Conservation (phyloP, 1,284 basidiomycete species). For the Fistulinella cinereoalba region DNA sequence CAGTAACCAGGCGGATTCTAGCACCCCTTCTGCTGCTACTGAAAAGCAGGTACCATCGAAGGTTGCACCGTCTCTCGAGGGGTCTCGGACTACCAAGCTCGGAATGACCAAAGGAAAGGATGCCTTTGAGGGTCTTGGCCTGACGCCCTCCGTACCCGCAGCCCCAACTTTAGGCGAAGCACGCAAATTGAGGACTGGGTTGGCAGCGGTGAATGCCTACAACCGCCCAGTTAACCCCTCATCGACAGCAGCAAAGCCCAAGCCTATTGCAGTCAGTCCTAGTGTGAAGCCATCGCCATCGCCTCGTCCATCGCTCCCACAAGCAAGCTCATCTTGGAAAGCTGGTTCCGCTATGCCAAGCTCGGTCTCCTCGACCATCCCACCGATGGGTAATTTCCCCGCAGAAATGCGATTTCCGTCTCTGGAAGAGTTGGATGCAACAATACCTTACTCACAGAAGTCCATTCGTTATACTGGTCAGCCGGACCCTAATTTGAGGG, state of each 20-base stretch:
- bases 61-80: slow-evolving; percentile 27
- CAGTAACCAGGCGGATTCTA: slow-evolving; percentile 23
- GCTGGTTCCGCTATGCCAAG: slow-evolving; percentile 10
- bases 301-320: slow-evolving; percentile 40
- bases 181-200: slow-evolving; percentile 62
- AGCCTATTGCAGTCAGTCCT: slow-evolving; percentile 28
- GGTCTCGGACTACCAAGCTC: slow-evolving; percentile 29
- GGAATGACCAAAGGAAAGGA: slow-evolving; percentile 49
- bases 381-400: slow-evolving; percentile 41
- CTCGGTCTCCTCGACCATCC: slow-evolving; percentile 23
- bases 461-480: slow-evolving; percentile 17
- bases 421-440: slow-evolving; percentile 71
- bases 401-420: slow-evolving; percentile 73
- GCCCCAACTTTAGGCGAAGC: slow-evolving; percentile 74
- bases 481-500: slow-evolving; percentile 12
- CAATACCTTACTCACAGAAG: slow-evolving; percentile 38
- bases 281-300: slow-evolving; percentile 42
- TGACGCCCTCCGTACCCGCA: slow-evolving; percentile 44
- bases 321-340: slow-evolving; percentile 22
- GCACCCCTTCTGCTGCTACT: slow-evolving; percentile 22
- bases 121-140: slow-evolving; percentile 73
- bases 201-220: slow-evolving; percentile 47
- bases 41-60: slow-evolving; percentile 23
- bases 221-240: slow-evolving; percentile 24
- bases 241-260: slow-evolving; percentile 28